These are phyloP conservation scores for Nemania sp. DNA, from an alignment of 2,329 filamentous ascomycete species.

Conservation along the genomic window DNA sequence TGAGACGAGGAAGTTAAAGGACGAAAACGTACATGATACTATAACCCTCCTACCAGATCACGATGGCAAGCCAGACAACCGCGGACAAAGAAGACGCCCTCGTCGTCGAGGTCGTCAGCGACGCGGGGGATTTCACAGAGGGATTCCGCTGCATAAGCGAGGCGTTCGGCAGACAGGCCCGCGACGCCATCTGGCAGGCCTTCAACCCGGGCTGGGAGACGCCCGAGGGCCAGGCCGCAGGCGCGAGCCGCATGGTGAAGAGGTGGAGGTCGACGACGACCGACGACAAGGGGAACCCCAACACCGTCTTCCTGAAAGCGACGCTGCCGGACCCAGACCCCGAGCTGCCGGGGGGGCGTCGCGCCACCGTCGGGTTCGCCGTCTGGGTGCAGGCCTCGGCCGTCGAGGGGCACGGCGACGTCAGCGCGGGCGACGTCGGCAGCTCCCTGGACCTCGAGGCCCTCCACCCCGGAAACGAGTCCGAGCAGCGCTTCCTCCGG, in stretches of 20 bases:
- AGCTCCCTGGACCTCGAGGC: slow-evolving; percentile 40
- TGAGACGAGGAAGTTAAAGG: too few relatives aligned
- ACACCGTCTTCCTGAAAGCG: slow-evolving; percentile 59
- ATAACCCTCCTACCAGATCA: background rate
- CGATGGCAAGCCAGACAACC: slow-evolving; percentile 5
- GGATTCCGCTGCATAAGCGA: slow-evolving; percentile 42
- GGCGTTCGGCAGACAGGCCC: slow-evolving; percentile 55
- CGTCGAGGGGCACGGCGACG: slow-evolving; percentile 53
- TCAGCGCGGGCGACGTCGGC: slow-evolving; percentile 42
- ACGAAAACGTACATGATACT: too few relatives aligned
- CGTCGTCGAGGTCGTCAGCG: slow-evolving; percentile 33
- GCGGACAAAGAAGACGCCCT: slow-evolving; percentile 22
- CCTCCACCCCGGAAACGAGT: slow-evolving; percentile 49
- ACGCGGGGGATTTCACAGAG: slow-evolving; percentile 31
- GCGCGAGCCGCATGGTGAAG: slow-evolving; percentile 45
- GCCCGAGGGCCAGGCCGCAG: slow-evolving; percentile 46
- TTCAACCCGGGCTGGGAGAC: slow-evolving; percentile 62
- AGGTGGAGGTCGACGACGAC: slow-evolving; percentile 48
- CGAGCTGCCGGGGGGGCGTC: background rate
- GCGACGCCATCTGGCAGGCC: slow-evolving; percentile 55
- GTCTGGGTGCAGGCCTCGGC: slow-evolving; percentile 59
- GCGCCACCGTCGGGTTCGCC: slow-evolving; percentile 54
- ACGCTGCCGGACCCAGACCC: slow-evolving; percentile 46
- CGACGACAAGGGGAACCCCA: slow-evolving; percentile 51
- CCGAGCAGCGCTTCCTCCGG: slow-evolving; percentile 50